phyloP scores from a whole-genome alignment of 192 early-diverging fungal species.

The Linnemannia exigua region DNA sequence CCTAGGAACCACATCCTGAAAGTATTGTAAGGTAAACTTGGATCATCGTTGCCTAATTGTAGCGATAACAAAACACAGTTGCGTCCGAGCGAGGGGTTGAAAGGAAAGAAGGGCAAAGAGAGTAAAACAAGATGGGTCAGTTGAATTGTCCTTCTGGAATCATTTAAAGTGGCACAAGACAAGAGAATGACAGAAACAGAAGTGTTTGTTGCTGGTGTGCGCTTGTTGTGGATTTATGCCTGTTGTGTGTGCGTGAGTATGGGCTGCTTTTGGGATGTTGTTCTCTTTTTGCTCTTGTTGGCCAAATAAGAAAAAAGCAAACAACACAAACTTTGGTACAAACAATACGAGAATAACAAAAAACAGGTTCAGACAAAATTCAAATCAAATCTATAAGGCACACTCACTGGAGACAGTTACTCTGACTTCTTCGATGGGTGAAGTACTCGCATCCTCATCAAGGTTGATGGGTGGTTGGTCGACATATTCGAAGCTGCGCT shows the following conservation, averaged over 20 bases:
- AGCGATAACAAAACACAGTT: constrained; percentile 59
- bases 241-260: too few species aligned
- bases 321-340: neutral
- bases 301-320: too few species aligned
- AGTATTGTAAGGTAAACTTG: constrained; percentile 57
- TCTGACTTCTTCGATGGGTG: constrained; percentile 59
- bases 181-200: constrained; percentile 1
- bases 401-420: constrained; percentile 51
- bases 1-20: constrained; percentile 64
- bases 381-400: neutral
- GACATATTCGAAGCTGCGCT: constrained; percentile 13
- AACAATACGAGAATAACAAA: constrained; percentile 10
- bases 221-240: too few species aligned
- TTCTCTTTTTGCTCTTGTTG: too few species aligned
- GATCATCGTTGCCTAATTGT: constrained; percentile 59
- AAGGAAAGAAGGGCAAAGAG: neutral
- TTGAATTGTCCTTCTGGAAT: too few species aligned
- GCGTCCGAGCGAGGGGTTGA: constrained; percentile 8
- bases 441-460: constrained; percentile 38
- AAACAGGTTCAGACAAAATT: too few species aligned
- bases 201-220: too few species aligned
- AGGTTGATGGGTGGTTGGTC: constrained; percentile 19
- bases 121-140: neutral
- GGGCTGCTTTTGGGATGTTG: too few species aligned
- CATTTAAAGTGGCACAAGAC: neutral